A percentile compares a stretch with the other conserved stretches of the same genome.
These are phyloP conservation scores for Diversispora eburnea DNA, from an alignment of 192 early-diverging fungal genomes.

Conservation along the genomic window DNA sequence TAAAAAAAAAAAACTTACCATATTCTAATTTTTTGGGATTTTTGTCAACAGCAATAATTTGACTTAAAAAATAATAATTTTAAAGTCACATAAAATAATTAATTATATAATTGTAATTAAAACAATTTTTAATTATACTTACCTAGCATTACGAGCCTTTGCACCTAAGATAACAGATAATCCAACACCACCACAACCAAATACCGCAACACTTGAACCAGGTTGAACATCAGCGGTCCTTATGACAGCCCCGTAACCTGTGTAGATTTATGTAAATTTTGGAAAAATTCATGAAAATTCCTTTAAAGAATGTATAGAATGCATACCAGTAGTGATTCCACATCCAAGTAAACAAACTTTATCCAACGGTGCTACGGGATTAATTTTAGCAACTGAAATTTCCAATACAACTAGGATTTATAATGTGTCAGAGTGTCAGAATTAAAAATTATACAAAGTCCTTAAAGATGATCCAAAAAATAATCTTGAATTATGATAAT, in stretches of 20 bases:
- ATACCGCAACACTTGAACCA: conserved; percentile 78
- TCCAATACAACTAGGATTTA: conserved; percentile 65
- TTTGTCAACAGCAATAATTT: conserved; percentile 88
- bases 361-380: conserved; percentile 72
- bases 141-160: conserved; percentile 50
- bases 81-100: background rate
- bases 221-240: conserved; percentile 88
- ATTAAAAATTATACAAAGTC: background rate
- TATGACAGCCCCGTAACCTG: conserved; percentile 83
- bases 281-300: background rate
- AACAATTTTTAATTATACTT: background rate
- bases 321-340: conserved; percentile 84
- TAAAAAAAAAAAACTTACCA: conserved; percentile 36
- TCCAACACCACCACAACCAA: conserved; percentile 94
- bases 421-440: background rate
- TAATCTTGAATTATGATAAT: background rate
- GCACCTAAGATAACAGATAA: conserved; percentile 88
- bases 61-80: conserved; percentile 27
- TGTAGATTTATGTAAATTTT: background rate
- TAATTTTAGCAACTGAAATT: conserved; percentile 89
- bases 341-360: conserved; percentile 92
- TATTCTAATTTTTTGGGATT: conserved; percentile 74
- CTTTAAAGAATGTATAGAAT: background rate
- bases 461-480: no score
- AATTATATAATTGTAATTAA: background rate